Conservation (phyloP, 2,329 filamentous ascomycete species). For the Xylariaceae sp. region DNA sequence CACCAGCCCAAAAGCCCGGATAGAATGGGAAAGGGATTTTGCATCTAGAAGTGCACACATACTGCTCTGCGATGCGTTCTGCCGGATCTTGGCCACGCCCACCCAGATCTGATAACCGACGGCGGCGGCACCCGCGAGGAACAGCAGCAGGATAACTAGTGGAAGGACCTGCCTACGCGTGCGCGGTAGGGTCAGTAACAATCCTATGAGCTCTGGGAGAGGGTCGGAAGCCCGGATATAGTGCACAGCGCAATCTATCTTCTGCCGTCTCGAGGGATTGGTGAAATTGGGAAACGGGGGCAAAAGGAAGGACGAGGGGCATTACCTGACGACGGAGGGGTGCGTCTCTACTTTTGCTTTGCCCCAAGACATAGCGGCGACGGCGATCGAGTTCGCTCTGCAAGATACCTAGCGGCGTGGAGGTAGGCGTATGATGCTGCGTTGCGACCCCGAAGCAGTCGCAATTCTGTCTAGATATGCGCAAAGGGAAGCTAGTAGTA, state of each 20-base stretch:
- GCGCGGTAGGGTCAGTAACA: constrained; percentile 1
- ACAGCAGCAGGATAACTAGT: constrained; percentile 53
- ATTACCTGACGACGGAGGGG: constrained; percentile 18
- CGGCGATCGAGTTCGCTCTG: no score
- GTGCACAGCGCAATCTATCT: no score
- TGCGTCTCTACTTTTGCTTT: constrained; percentile 12
- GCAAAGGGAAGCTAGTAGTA: no score
- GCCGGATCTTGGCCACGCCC: constrained; percentile 57
- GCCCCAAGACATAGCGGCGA: constrained; percentile 16
- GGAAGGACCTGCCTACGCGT: constrained; percentile 52
- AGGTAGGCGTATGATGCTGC: no score
- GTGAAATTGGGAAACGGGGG: neutral
- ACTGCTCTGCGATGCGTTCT: constrained; percentile 57
- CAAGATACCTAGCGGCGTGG: no score
- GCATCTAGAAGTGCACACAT: no score
- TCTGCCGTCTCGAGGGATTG: no score
- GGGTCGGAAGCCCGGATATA: neutral
- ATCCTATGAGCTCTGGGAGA: neutral
- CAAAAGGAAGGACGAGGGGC: neutral
- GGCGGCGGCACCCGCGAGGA: constrained; percentile 52
- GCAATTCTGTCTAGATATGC: no score
- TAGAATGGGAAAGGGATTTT: no score
- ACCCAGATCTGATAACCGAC: constrained; percentile 68
- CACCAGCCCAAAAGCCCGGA: no score
- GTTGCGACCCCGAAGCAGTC: no score